phyloP scores from a whole-genome alignment of 257 asterid genomes.

The Sherardia arvensis region DNA sequence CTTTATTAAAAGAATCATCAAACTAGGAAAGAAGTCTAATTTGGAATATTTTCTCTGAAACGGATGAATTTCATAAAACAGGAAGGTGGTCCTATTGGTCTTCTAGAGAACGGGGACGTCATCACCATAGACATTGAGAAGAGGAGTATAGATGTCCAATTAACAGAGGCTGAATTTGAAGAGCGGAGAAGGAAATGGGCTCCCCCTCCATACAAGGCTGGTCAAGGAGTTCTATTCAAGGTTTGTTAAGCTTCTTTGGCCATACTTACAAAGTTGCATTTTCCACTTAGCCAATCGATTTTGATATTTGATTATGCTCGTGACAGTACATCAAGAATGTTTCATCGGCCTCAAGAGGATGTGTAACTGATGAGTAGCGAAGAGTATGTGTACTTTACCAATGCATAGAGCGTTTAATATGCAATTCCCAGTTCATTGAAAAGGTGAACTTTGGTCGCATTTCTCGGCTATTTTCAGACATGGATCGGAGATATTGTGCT shows the following conservation, averaged over 20 bases:
- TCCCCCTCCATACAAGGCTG: conserved; percentile 67
- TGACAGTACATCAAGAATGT: conserved; percentile 78
- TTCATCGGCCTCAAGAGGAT: conserved; percentile 84
- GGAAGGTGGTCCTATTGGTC: conserved; percentile 97
- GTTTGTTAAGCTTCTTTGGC: conserved; percentile 18
- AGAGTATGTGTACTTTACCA: too few relatives aligned
- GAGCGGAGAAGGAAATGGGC: conserved; percentile 75
- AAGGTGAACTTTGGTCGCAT: neutral
- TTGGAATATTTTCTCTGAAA: neutral
- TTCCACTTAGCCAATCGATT: neutral
- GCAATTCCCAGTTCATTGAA: conserved; percentile 1
- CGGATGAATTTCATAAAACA: conserved; percentile 23
- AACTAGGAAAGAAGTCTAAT: neutral
- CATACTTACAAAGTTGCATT: neutral
- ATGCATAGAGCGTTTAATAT: conserved; percentile 8
- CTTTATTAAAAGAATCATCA: neutral
- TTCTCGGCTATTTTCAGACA: conserved; percentile 1
- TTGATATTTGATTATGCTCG: neutral
- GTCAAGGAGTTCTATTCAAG: conserved; percentile 84
- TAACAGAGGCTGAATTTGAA: conserved; percentile 54
- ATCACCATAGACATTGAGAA: conserved; percentile 64
- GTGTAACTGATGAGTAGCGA: conserved; percentile 81
- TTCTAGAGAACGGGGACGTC: conserved; percentile 66
- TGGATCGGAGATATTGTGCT: neutral
- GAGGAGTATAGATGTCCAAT: conserved; percentile 55